These are phyloP conservation scores for Kluyveromyces lactis DNA, from an alignment of 805 yeast species.

Conservation along the genomic window DNA sequence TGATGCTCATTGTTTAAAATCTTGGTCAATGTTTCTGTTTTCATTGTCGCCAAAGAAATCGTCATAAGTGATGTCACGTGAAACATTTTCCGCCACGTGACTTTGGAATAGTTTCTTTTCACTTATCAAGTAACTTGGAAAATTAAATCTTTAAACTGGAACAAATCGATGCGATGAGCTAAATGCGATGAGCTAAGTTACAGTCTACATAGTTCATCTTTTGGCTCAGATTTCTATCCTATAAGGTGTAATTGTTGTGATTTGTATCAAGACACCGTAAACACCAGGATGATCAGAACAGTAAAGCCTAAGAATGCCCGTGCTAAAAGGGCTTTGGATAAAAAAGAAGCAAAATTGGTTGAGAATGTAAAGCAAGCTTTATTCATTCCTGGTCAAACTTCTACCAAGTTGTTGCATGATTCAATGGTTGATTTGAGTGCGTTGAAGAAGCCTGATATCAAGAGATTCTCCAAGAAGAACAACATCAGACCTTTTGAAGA, in stretches of 20 bases:
- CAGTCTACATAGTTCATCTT: neutral
- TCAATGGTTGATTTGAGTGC: constrained; percentile 83
- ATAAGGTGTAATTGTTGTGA: too few relatives aligned
- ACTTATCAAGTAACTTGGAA: too few relatives aligned
- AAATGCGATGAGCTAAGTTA: neutral
- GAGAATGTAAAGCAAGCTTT: constrained; percentile 88
- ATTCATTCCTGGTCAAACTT: constrained; percentile 82
- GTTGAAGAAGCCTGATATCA: constrained; percentile 82
- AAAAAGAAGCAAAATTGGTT: constrained; percentile 76
- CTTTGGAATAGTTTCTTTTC: too few relatives aligned
- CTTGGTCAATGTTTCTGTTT: too few relatives aligned
- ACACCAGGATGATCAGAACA: constrained; percentile 34
- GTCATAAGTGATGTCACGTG: too few relatives aligned
- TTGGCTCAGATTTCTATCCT: too few relatives aligned
- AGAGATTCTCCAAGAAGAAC: constrained; percentile 82
- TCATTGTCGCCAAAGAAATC: neutral
- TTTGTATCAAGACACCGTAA: too few relatives aligned
- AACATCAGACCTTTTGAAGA: constrained; percentile 92
- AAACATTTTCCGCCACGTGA: too few relatives aligned
- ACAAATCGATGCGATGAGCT: too few relatives aligned
- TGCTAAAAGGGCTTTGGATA: constrained; percentile 87
- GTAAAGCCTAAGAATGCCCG: constrained; percentile 91
- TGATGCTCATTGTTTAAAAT: too few relatives aligned
- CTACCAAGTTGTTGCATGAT: constrained; percentile 76
- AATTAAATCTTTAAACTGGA: too few relatives aligned